These are phyloP conservation scores for Naegleria lovaniensis DNA, from an alignment of 208 protist genomes.

Conservation along the genomic window DNA sequence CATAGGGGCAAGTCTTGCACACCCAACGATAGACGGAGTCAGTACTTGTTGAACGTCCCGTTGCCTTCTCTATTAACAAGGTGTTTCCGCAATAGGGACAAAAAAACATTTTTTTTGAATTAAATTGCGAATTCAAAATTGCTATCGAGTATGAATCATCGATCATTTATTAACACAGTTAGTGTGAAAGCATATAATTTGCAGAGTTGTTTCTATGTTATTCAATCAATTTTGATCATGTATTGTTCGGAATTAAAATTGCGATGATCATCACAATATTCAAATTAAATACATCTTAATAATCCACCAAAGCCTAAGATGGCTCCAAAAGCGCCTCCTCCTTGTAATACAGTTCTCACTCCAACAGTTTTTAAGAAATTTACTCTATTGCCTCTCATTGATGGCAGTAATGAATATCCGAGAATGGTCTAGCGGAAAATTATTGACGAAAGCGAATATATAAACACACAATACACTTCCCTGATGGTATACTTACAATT, in stretches of 20 bases:
- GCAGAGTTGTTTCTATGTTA: too few relatives aligned
- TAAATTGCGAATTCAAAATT: too few relatives aligned
- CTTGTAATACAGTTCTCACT: neutral
- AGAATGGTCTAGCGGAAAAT: neutral
- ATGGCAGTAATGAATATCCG: neutral
- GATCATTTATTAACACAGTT: too few relatives aligned
- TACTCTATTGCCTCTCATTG: neutral
- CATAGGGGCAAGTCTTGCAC: constrained; percentile 24
- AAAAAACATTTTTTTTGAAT: constrained; percentile 22
- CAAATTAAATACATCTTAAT: constrained; percentile 2
- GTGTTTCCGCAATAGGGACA: constrained; percentile 16
- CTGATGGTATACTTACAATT: neutral
- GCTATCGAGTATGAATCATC: too few relatives aligned
- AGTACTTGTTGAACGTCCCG: neutral
- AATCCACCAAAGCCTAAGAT: constrained; percentile 21
- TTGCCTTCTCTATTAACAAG: neutral
- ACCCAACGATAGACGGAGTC: neutral
- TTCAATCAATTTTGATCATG: too few relatives aligned
- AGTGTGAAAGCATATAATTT: too few relatives aligned
- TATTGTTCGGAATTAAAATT: too few relatives aligned
- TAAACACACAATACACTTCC: neutral
- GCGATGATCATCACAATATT: neutral
- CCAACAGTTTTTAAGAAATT: neutral
- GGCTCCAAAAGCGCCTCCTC: constrained; percentile 8
- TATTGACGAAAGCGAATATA: neutral